These are phyloP conservation scores for Immersiella caudata DNA, from an alignment of 495 filamentous ascomycete species.

Conservation along the genomic window DNA sequence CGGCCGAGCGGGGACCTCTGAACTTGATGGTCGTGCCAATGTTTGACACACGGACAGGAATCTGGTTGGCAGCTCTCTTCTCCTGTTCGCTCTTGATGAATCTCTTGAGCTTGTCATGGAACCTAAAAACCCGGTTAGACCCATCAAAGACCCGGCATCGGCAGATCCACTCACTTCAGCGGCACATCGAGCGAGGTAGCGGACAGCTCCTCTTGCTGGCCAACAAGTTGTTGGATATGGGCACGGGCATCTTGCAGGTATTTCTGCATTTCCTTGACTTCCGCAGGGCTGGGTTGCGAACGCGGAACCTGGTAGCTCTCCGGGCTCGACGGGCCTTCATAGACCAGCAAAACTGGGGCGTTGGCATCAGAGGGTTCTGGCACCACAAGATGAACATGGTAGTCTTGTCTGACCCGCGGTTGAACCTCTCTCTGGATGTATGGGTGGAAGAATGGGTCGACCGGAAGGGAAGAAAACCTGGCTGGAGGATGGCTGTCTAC, in stretches of 20 bases:
- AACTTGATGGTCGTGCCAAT: conserved; percentile 63
- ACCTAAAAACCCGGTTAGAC: conserved; percentile 33
- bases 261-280: conserved; percentile 51
- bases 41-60: conserved; percentile 71
- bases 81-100: conserved; percentile 78
- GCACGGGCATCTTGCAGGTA: conserved; percentile 71
- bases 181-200: conserved; percentile 68
- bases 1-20: conserved; percentile 71
- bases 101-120: conserved; percentile 74
- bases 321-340: conserved; percentile 66
- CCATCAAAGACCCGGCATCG: neutral
- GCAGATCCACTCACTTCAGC: conserved; percentile 59
- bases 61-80: conserved; percentile 61
- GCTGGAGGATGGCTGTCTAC: conserved; percentile 79
- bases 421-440: conserved; percentile 68
- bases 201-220: conserved; percentile 69
- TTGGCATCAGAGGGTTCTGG: conserved; percentile 63
- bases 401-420: conserved; percentile 66
- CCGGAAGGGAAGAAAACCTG: conserved; percentile 65
- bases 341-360: conserved; percentile 77
- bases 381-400: conserved; percentile 77
- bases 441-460: conserved; percentile 87
- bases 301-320: conserved; percentile 69
- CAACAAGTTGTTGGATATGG: conserved; percentile 69
- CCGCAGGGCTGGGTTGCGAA: conserved; percentile 45